phyloP scores from a whole-genome alignment of 1,284 basidiomycete genomes.

The Apiotrichum mycotoxinovorans region DNA sequence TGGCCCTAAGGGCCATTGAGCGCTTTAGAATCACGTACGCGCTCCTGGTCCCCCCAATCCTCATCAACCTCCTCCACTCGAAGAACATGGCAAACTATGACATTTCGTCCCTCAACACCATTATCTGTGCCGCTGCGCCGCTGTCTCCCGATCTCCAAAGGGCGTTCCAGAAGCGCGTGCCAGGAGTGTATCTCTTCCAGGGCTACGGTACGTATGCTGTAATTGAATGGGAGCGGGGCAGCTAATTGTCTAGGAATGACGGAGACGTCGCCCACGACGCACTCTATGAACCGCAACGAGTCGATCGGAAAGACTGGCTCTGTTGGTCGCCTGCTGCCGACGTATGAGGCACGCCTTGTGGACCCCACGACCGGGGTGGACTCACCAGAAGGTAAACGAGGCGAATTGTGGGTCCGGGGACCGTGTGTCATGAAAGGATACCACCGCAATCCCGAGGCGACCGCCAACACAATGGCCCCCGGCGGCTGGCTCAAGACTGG shows the following conservation, averaged over 20 bases:
- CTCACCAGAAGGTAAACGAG: constrained; percentile 57
- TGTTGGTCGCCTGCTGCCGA: constrained; percentile 70
- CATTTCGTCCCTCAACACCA: constrained; percentile 58
- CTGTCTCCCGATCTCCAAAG: constrained; percentile 54
- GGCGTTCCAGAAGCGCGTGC: constrained; percentile 26
- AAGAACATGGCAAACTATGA: constrained; percentile 66
- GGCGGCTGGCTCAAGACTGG: constrained; percentile 77
- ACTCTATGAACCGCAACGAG: constrained; percentile 10
- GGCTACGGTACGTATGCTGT: constrained; percentile 48
- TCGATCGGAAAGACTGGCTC: constrained; percentile 55
- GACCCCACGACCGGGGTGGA: constrained; percentile 53
- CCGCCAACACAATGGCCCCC: constrained; percentile 60
- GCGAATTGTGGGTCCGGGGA: constrained; percentile 77
- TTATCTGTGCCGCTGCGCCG: constrained; percentile 80
- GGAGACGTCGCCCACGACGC: constrained; percentile 37
- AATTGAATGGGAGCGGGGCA: no score
- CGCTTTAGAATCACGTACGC: constrained; percentile 56
- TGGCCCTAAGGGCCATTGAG: constrained; percentile 63
- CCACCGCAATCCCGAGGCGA: constrained; percentile 65
- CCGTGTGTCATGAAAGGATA: constrained; percentile 74
- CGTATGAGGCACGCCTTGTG: constrained; percentile 74
- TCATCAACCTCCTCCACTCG: constrained; percentile 56
- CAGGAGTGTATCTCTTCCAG: constrained; percentile 30
- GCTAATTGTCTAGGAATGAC: constrained; percentile 32
- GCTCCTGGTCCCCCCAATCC: constrained; percentile 78